Conservation (phyloP, 1,284 basidiomycete species). For the Cutaneotrichosporon mucoides region DNA sequence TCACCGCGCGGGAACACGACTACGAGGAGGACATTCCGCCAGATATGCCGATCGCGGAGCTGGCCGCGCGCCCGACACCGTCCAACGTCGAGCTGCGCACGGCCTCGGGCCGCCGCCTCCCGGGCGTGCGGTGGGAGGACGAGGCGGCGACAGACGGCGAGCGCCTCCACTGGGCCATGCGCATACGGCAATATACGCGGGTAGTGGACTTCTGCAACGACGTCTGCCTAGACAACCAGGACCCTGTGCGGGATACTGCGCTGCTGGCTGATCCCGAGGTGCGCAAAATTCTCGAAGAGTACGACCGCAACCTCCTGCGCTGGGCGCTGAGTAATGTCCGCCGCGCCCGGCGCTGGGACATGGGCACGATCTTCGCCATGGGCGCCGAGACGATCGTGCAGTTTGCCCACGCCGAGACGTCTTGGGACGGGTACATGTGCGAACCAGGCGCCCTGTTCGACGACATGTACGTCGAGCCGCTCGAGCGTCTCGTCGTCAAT, state of each 20-base stretch:
- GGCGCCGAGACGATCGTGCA: conserved; percentile 3
- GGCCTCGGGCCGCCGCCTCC: background rate
- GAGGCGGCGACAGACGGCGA: background rate
- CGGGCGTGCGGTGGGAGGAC: conserved; percentile 5
- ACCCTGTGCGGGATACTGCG: background rate
- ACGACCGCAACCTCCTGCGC: conserved; percentile 5
- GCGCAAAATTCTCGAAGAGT: background rate
- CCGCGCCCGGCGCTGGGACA: conserved; percentile 2
- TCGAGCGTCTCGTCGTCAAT: background rate
- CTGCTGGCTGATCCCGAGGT: background rate
- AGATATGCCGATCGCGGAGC: conserved; percentile 1
- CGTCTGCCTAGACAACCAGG: conserved; percentile 3
- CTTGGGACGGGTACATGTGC: conserved; percentile 6
- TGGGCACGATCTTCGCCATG: conserved; percentile 4
- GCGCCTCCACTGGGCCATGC: conserved; percentile 1
- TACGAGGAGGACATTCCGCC: conserved; percentile 2
- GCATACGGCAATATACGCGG: background rate
- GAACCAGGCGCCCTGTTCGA: conserved; percentile 2
- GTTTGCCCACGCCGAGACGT: conserved; percentile 5
- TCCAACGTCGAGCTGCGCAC: conserved; percentile 1
- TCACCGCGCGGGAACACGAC: background rate
- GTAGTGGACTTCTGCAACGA: conserved; percentile 2
- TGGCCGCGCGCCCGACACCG: background rate
- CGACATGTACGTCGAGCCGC: conserved; percentile 6
- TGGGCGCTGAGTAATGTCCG: background rate